Percentiles rank a stretch among this genome's conserved stretches.
Evolutionary conservation across 768 basidiomycete genomes (phyloP).

Genomic region (Mycena albidolilacea): DNA sequence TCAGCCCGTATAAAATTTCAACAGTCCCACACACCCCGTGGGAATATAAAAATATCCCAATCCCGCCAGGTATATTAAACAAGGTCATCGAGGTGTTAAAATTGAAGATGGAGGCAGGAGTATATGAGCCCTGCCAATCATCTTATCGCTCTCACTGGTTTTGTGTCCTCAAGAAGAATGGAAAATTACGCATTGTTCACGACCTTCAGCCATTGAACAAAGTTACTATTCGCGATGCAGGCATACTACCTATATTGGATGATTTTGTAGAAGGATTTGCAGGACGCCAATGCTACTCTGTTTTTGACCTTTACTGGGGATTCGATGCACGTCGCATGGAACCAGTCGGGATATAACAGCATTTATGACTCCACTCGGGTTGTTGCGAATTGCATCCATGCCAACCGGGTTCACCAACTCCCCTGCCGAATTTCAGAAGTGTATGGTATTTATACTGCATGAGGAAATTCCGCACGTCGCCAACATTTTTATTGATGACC

Average conservation of each 20-base stretch:
- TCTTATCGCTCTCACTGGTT: constrained; percentile 36
- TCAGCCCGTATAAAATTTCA: not conserved
- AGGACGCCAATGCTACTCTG: not conserved
- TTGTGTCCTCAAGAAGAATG: constrained; percentile 35
- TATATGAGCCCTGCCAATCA: constrained; percentile 17
- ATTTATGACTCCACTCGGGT: no score
- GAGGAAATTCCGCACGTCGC: constrained; percentile 50
- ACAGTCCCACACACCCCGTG: not conserved
- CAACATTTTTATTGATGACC: constrained; percentile 50
- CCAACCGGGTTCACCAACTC: constrained; percentile 25
- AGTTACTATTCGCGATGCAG: constrained; percentile 30
- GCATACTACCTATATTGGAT: not conserved
- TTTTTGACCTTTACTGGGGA: no score
- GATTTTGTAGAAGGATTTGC: not conserved
- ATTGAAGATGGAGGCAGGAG: constrained; percentile 21
- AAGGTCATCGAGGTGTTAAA: constrained; percentile 5
- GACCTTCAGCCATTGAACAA: constrained; percentile 35
- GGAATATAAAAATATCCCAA: not conserved
- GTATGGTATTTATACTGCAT: constrained; percentile 47
- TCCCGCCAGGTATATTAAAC: not conserved
- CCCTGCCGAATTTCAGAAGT: constrained; percentile 41
- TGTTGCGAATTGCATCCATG: not conserved
- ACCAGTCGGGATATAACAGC: no score
- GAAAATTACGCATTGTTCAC: constrained; percentile 38
- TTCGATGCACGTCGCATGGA: no score